Base-by-base conservation (phyloP, 768 basidiomycete species). In the Boletus sp. region DNA sequence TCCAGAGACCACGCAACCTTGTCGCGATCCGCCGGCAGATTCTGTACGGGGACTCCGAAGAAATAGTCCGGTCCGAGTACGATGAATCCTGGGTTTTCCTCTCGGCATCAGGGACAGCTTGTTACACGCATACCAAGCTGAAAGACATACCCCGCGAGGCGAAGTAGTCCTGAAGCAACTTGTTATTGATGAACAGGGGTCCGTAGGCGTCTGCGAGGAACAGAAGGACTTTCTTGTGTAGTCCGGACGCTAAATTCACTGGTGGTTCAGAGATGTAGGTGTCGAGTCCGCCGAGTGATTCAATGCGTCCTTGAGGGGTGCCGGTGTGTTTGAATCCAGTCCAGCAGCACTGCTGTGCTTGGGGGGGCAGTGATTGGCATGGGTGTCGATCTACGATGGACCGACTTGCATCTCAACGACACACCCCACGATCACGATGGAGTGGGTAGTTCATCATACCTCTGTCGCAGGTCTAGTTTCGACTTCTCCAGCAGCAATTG, bases 41-140 rank as follows among this genome's bases (percentile, higher is more conserved):
- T 58, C 19, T 75, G 60, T 2, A 83, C 64, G 2, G 78, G 69
- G 45, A 81, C 77, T 19, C 83, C 82, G 41, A 83, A 75, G 68
- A 85, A 83, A 62, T 83, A 85, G 58, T 85, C 84, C 14, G 80
- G 73, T 1, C 81, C 83, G 10, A 85, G 64, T 4, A 85, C 82
- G 49, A 76, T 58, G 62, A 80, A 85, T 0, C 83, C 83, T 85
- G 32, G 4, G n/a, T 15, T 52, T 42, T 14, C 23, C 7, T 19
- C 21, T 25, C 21, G 10, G 10, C 14, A 30, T 61, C 33, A 53
- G 30, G 7, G 30, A 17, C 10, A 41, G 13, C 15, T 10, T 23
- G 21, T 15, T 6, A 47, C 7, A 32, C 7, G 8, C 3, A 37
- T 29, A 25, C 2, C 29, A 21, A 29, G 5, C 9, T 17, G 23